phyloP scores from a whole-genome alignment of 805 yeast genomes.

The Kodamaea restingae region DNA sequence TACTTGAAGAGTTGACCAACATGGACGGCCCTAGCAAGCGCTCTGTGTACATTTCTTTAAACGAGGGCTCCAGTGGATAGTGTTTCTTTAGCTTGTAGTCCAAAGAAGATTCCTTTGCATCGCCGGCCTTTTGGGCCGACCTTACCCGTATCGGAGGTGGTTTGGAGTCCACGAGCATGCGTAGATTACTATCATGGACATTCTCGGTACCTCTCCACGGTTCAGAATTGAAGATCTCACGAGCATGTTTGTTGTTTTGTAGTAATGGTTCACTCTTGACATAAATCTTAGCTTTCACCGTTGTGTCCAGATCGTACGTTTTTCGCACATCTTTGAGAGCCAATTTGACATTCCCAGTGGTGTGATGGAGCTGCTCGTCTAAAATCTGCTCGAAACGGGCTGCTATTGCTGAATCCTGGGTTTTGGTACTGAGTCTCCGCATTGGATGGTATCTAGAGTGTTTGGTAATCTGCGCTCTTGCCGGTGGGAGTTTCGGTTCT shows the following conservation, averaged over 20 bases:
- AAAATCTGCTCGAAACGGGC: conserved; percentile 33
- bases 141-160: conserved; percentile 20
- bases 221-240: conserved; percentile 32
- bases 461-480: too few species aligned
- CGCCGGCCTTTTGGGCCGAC: conserved; percentile 8
- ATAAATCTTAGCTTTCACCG: conserved; percentile 14
- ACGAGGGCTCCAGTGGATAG: conserved; percentile 38
- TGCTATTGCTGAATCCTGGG: conserved; percentile 20
- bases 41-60: conserved; percentile 60
- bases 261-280: conserved; percentile 30
- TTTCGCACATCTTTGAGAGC: conserved; percentile 10
- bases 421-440: conserved; percentile 1
- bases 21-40: conserved; percentile 55
- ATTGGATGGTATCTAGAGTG: too few species aligned
- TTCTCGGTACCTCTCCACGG: conserved; percentile 63
- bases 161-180: conserved; percentile 54
- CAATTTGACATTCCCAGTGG: not conserved
- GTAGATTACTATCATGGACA: conserved; percentile 40
- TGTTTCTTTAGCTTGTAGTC: conserved; percentile 55
- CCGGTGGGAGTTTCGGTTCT: too few species aligned
- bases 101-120: conserved; percentile 61
- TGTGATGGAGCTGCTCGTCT: conserved; percentile 11
- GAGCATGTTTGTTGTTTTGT: conserved; percentile 27
- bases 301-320: conserved; percentile 12
- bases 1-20: conserved; percentile 39